A percentile compares a stretch with the other conserved stretches of the same genome.
phyloP scores from a whole-genome alignment of 2,329 filamentous ascomycete genomes.

The Xylariaceae sp. region DNA sequence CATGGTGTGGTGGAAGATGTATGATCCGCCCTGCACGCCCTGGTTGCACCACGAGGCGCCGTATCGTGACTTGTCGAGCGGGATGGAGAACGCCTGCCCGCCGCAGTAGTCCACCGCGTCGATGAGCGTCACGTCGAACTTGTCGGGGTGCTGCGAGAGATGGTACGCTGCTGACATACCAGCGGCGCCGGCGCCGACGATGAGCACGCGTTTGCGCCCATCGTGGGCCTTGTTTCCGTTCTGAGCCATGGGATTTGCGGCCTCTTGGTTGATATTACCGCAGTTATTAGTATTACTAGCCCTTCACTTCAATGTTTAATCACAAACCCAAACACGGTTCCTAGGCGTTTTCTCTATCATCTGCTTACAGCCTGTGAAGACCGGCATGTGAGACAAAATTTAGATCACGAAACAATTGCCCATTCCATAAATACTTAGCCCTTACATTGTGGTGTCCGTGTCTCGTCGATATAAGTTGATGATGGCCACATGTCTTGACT shows the following conservation, averaged over 20 bases:
- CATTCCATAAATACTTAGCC: background rate
- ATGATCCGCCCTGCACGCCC: slow-evolving; percentile 63
- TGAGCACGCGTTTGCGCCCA: slow-evolving; percentile 44
- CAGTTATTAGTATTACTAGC: slow-evolving; percentile 19
- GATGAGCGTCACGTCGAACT: slow-evolving; percentile 64
- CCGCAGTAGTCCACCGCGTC: slow-evolving; percentile 65
- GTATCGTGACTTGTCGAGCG: slow-evolving; percentile 61
- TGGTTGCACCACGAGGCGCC: slow-evolving; percentile 69
- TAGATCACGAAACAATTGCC: background rate
- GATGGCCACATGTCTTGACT: slow-evolving; percentile 16
- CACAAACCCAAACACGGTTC: background rate
- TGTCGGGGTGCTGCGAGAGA: slow-evolving; percentile 62
- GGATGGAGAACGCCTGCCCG: slow-evolving; percentile 67
- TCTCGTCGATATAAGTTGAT: slow-evolving; percentile 4
- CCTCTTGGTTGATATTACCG: slow-evolving; percentile 33
- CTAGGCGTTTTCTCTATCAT: too few relatives aligned
- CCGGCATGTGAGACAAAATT: background rate
- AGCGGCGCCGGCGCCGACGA: slow-evolving; percentile 51
- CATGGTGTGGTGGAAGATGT: slow-evolving; percentile 65
- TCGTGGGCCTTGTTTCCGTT: slow-evolving; percentile 26
- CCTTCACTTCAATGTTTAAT: slow-evolving; percentile 4
- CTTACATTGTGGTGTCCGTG: background rate
- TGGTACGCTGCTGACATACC: slow-evolving; percentile 64
- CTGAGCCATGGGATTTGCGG: slow-evolving; percentile 31
- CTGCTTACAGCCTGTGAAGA: background rate